Evolutionary conservation across 2,329 filamentous ascomycete genomes (phyloP).

Genomic region (Leptographium lundbergii): DNA sequence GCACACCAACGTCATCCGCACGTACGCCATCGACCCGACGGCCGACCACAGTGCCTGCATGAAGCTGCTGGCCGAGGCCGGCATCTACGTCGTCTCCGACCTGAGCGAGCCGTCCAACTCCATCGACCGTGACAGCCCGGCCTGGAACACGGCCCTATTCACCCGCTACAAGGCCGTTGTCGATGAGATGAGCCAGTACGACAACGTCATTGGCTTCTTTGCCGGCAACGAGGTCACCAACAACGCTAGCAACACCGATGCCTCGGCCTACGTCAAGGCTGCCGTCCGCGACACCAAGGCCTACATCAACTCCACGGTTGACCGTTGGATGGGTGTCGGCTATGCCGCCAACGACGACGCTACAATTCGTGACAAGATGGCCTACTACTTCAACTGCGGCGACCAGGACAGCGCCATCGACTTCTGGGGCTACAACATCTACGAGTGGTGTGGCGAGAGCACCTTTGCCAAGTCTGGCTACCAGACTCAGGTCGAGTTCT

Average conservation of each 20-base stretch:
- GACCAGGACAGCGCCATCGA: slow-evolving; percentile 57
- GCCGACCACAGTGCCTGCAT: slow-evolving; percentile 75
- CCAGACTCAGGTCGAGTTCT: slow-evolving; percentile 71
- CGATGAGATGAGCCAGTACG: slow-evolving; percentile 68
- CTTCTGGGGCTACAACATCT: slow-evolving; percentile 99
- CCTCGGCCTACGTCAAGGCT: slow-evolving; percentile 93
- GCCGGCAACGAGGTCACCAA: slow-evolving; percentile 97
- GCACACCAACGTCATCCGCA: slow-evolving; percentile 84
- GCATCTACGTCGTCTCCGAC: slow-evolving; percentile 93
- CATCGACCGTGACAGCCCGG: slow-evolving; percentile 69
- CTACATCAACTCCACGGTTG: slow-evolving; percentile 72
- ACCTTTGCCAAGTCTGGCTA: slow-evolving; percentile 68
- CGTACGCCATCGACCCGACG: slow-evolving; percentile 80
- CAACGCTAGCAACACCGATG: slow-evolving; percentile 72
- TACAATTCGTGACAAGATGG: slow-evolving; percentile 67
- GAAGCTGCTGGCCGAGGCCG: slow-evolving; percentile 64
- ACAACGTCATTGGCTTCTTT: slow-evolving; percentile 94
- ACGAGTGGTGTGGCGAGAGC: slow-evolving; percentile 94
- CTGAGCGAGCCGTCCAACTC: slow-evolving; percentile 69
- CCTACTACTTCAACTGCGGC: slow-evolving; percentile 92
- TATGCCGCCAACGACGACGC: slow-evolving; percentile 94
- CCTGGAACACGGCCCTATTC: slow-evolving; percentile 71
- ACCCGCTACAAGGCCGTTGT: slow-evolving; percentile 73
- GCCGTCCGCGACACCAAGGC: slow-evolving; percentile 92
- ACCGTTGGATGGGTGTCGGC: slow-evolving; percentile 75